Percentiles rank a stretch among this genome's conserved stretches.
Evolutionary conservation across 2,329 filamentous ascomycete species (phyloP).

Genomic region (Talaromyces sp.): DNA sequence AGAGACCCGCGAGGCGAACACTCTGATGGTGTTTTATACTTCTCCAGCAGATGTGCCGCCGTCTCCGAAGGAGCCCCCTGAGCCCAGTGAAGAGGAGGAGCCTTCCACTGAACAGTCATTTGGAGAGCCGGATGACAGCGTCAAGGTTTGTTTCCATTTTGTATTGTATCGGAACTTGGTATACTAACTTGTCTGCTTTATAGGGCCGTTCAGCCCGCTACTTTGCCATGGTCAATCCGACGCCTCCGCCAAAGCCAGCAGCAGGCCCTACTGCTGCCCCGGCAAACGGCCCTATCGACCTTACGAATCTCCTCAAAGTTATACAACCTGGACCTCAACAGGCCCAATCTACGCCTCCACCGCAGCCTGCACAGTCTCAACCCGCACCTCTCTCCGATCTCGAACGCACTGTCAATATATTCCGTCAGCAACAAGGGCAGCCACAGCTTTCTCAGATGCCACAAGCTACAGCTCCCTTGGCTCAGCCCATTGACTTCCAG

Average conservation of each 20-base stretch:
- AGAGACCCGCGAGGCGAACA: slow-evolving; percentile 42
- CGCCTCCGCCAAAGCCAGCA: slow-evolving; percentile 15
- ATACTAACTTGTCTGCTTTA: slow-evolving; percentile 8
- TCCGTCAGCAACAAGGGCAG: slow-evolving; percentile 27
- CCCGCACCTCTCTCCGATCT: slow-evolving; percentile 24
- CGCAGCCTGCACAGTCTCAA: slow-evolving; percentile 21
- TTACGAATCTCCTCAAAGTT: slow-evolving; percentile 36
- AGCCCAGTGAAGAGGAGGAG: slow-evolving; percentile 31
- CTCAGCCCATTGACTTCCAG: slow-evolving; percentile 30
- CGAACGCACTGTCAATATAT: slow-evolving; percentile 34
- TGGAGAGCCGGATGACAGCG: slow-evolving; percentile 37
- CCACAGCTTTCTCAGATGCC: slow-evolving; percentile 20
- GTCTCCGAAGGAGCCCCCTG: slow-evolving; percentile 43
- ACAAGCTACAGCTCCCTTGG: slow-evolving; percentile 21
- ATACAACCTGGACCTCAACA: slow-evolving; percentile 30
- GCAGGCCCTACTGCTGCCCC: slow-evolving; percentile 7
- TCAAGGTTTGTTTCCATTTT: slow-evolving; percentile 28
- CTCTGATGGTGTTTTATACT: slow-evolving; percentile 45
- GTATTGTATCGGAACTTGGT: neutral
- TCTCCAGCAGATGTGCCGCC: slow-evolving; percentile 41
- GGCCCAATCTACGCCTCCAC: slow-evolving; percentile 24
- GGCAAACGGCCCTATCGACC: slow-evolving; percentile 27
- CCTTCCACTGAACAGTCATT: slow-evolving; percentile 32
- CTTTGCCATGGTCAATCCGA: slow-evolving; percentile 30
- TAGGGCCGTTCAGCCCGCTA: slow-evolving; percentile 39